phyloP scores from a whole-genome alignment of 208 protist species.

The Trypanosoma conorhini region DNA sequence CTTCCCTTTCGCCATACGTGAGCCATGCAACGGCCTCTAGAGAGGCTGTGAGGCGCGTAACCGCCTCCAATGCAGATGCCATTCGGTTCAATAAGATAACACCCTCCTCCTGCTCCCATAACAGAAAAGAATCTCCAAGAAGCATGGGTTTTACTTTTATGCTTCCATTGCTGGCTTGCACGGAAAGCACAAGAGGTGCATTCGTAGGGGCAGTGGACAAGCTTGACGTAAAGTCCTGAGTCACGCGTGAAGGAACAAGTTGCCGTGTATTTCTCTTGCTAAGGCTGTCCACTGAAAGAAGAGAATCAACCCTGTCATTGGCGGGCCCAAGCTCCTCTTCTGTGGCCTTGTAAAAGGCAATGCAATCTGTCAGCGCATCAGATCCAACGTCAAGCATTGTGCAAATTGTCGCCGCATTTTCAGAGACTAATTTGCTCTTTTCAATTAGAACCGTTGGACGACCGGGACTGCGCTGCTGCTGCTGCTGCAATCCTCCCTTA shows the following conservation, averaged over 20 bases:
- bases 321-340: neutral
- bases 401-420: neutral
- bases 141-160: slow-evolving; percentile 29
- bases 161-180: neutral
- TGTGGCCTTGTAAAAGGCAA: slow-evolving; percentile 4
- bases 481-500: neutral
- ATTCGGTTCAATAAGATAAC: slow-evolving; percentile 45
- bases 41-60: slow-evolving; percentile 37
- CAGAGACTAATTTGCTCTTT: neutral
- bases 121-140: slow-evolving; percentile 48
- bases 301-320: neutral
- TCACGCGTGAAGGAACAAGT: neutral
- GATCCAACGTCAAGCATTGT: slow-evolving; percentile 4
- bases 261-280: neutral
- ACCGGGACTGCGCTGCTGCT: neutral
- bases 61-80: slow-evolving; percentile 49
- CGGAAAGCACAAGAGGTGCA: neutral
- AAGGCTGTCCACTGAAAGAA: neutral
- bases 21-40: slow-evolving; percentile 62
- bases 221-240: neutral
- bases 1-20: slow-evolving; percentile 35
- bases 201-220: neutral
- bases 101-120: slow-evolving; percentile 38
- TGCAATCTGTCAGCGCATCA: slow-evolving; percentile 15
- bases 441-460: neutral